Conservation (phyloP, 345 rosid species). For the Melaleuca quinquenervia region DNA sequence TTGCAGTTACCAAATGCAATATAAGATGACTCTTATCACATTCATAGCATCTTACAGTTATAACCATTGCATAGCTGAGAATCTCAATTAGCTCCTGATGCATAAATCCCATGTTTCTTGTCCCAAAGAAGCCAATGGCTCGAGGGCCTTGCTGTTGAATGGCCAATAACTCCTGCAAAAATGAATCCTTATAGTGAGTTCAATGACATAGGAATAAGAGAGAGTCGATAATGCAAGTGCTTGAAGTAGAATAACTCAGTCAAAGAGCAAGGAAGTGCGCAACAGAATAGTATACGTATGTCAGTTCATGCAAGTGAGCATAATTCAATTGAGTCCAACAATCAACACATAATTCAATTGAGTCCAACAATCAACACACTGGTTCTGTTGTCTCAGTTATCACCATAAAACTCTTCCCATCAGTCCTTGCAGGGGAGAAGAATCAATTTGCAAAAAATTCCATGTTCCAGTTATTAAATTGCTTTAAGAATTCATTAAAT, state of each 20-base stretch:
- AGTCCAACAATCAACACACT: background rate
- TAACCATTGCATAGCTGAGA: slow-evolving; percentile 98
- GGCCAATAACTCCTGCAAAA: slow-evolving; percentile 86
- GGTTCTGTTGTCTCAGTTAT: background rate
- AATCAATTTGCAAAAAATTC: background rate
- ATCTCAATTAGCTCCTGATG: slow-evolving; percentile 98
- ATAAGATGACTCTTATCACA: background rate
- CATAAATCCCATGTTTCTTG: slow-evolving; percentile 98
- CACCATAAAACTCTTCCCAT: background rate
- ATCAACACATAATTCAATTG: background rate
- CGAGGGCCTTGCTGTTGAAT: slow-evolving; percentile 99
- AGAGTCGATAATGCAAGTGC: background rate
- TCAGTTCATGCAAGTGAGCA: background rate
- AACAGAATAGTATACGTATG: background rate
- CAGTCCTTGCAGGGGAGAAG: background rate
- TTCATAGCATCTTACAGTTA: slow-evolving; percentile 55
- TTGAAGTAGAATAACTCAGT: background rate
- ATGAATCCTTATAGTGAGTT: background rate
- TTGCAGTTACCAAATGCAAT: background rate
- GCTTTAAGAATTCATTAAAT: background rate
- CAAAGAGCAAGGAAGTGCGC: background rate
- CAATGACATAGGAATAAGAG: background rate
- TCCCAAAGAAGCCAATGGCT: slow-evolving; percentile 92
- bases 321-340: background rate
- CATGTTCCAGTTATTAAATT: background rate